Evolutionary conservation across 371 early-diverging fungal genomes (phyloP), one percentile per base, ranked within the genome.

Genomic region (Syncephalis fuscata): DNA sequence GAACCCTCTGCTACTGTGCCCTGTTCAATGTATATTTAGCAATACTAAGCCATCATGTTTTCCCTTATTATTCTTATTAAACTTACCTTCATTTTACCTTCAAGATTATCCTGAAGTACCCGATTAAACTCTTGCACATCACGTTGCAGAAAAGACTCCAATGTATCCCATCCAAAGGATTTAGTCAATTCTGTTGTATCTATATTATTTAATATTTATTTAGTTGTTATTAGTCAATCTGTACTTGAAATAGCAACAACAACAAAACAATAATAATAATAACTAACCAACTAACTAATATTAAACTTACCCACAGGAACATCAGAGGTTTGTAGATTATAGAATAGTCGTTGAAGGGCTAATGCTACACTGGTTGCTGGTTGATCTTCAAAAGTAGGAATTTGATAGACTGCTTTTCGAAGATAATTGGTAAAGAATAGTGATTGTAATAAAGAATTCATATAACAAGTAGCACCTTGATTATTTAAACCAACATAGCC

Each of bases 391-490:
- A 75, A 84, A 2, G 93, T 92, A 1, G 95, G 94, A 40, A 97
- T 93, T 48, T 80, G 74, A 46, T n/a, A 16, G 21, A n/a, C n/a
- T 45, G 53, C 58, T 51, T 85, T 85, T 50, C 93, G 80, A 66
- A 99, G 98, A 60, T 79, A 76, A 54, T 85, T 89, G 20, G 98
- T 97, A 56, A 90, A 91, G 63, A 85, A 98, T 14, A 99, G 74
- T 2, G 95, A 89, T 65, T 99, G 99, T 26, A 99, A 74, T 14
- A 99, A 71, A 40, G 98, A 92, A 72, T 98, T 99, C 88, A 98
- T 90, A 63, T 99, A 99, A 70, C 99, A 98, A 0, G 99, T 99
- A 1, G 99, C 99, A 10, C 99, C 99, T 61, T 98, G 94, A 64
- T 99, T 99, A 48, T 80, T 80, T 50, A 99, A 65, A 0, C 99